Conservation (phyloP, 352 stramenopile genomes). For the Phytophthora ramorum region DNA sequence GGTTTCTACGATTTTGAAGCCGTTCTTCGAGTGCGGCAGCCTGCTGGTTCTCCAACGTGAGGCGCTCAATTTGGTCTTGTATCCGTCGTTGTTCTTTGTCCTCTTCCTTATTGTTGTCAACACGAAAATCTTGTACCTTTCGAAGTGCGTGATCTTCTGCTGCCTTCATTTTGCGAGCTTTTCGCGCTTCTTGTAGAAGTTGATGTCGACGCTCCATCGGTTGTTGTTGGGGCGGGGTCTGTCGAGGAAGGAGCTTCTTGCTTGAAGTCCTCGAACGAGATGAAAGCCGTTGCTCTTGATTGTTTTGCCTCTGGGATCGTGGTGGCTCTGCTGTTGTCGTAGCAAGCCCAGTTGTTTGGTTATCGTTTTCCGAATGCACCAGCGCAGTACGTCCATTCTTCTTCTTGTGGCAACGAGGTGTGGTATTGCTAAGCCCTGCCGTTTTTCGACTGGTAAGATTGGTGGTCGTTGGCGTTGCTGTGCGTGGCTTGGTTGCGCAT, state of each 20-base stretch:
- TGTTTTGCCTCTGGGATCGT: background rate
- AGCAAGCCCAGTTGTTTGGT: constrained; percentile 11
- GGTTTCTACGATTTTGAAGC: constrained; percentile 31
- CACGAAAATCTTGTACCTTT: constrained; percentile 4
- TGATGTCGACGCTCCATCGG: constrained; percentile 52
- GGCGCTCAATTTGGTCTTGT: constrained; percentile 42
- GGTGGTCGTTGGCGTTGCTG: background rate
- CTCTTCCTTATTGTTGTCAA: constrained; percentile 35
- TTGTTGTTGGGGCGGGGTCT: constrained; percentile 15
- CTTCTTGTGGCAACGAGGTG: constrained; percentile 1
- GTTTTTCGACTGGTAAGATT: background rate
- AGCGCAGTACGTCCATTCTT: constrained; percentile 6
- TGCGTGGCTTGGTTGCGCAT: background rate
- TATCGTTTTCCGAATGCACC: constrained; percentile 3
- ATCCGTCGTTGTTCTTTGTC: constrained; percentile 35
- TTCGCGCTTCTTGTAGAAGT: constrained; percentile 30
- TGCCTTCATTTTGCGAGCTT: constrained; percentile 24
- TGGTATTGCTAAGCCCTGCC: background rate
- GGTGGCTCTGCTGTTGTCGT: constrained; percentile 2
- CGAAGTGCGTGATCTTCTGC: constrained; percentile 24
- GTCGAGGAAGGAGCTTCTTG: constrained; percentile 1
- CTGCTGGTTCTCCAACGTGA: constrained; percentile 46
- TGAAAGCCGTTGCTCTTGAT: background rate
- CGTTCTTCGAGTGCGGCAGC: constrained; percentile 33
- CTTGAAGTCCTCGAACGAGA: background rate